Conservation (phyloP, 768 basidiomycete genomes). For the Gymnopilus junonius region DNA sequence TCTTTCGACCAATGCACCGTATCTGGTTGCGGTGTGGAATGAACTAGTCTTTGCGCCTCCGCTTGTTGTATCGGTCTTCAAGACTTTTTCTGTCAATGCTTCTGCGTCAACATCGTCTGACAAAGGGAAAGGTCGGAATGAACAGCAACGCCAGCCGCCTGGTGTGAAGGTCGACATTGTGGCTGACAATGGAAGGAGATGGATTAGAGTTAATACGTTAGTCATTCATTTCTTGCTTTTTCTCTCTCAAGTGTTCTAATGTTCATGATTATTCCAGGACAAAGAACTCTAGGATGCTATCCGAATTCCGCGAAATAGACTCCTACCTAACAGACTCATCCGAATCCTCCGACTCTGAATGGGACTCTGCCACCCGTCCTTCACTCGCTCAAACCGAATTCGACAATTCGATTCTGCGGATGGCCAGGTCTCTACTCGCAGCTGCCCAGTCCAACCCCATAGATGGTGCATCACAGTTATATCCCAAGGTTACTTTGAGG, state of each 20-base stretch:
- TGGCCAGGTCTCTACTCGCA: constrained; percentile 67
- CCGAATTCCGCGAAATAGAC: constrained; percentile 86
- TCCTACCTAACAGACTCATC: constrained; percentile 72
- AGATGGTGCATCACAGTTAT: constrained; percentile 31
- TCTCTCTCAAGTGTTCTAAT: neutral
- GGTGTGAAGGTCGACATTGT: constrained; percentile 83
- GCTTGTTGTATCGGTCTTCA: constrained; percentile 64
- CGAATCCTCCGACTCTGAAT: constrained; percentile 55
- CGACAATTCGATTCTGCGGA: constrained; percentile 75
- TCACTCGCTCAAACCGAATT: constrained; percentile 55
- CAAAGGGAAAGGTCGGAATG: constrained; percentile 28
- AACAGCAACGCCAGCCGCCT: constrained; percentile 23
- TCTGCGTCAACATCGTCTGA: neutral
- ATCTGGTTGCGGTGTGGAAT: constrained; percentile 82
- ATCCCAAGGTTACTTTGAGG: constrained; percentile 59
- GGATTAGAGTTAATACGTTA: constrained; percentile 91
- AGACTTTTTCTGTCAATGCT: constrained; percentile 43
- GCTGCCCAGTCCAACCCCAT: constrained; percentile 66
- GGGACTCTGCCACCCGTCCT: constrained; percentile 45
- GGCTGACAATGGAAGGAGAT: constrained; percentile 70
- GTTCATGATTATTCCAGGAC: constrained; percentile 48
- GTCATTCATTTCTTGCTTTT: constrained; percentile 33
- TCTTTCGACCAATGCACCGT: constrained; percentile 78
- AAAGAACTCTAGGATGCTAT: constrained; percentile 74
- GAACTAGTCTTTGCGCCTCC: constrained; percentile 66